A percentile compares a stretch with the other conserved stretches of the same genome.
These are phyloP conservation scores for Carex arenaria DNA, from an alignment of 202 grass and related monocot genomes.

Conservation along the genomic window DNA sequence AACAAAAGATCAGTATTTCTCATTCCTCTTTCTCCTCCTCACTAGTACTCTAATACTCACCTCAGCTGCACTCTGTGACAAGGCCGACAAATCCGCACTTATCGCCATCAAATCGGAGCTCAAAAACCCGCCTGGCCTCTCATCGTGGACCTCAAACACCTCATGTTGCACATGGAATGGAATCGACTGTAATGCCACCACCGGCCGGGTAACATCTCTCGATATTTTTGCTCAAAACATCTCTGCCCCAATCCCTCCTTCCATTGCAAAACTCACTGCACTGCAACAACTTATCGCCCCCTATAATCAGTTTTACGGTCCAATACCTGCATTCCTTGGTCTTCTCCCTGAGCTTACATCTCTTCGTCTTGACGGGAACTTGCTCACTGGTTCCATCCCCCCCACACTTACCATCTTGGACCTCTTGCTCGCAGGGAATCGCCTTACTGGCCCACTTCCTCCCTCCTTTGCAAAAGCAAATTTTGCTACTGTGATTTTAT, in stretches of 20 bases:
- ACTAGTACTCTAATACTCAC: slow-evolving; percentile 3
- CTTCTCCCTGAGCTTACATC: slow-evolving; percentile 36
- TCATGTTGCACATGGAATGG: slow-evolving; percentile 38
- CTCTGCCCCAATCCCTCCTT: slow-evolving; percentile 34
- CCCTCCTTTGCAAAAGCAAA: slow-evolving; percentile 21
- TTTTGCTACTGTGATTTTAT: slow-evolving; percentile 39
- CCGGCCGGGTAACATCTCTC: slow-evolving; percentile 41
- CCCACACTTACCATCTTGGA: slow-evolving; percentile 27
- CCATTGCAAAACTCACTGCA: slow-evolving; percentile 46
- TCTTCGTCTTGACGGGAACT: slow-evolving; percentile 58
- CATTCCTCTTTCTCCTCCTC: slow-evolving; percentile 23
- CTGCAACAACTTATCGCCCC: slow-evolving; percentile 38
- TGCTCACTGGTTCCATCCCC: slow-evolving; percentile 38
- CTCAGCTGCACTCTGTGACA: slow-evolving; percentile 31
- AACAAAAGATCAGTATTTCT: neutral
- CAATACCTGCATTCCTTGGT: slow-evolving; percentile 44
- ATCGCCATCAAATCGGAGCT: slow-evolving; percentile 36
- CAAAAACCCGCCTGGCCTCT: slow-evolving; percentile 31
- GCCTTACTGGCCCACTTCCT: slow-evolving; percentile 39
- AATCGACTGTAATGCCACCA: slow-evolving; percentile 40
- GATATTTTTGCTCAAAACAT: slow-evolving; percentile 43
- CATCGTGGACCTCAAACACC: slow-evolving; percentile 41
- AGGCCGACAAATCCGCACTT: slow-evolving; percentile 37
- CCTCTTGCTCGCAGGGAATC: slow-evolving; percentile 40
- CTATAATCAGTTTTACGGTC: slow-evolving; percentile 46